A percentile compares a stretch with the other conserved stretches of the same genome.
Conservation (phyloP, 805 yeast genomes). For the Soucietia sequanensis region DNA sequence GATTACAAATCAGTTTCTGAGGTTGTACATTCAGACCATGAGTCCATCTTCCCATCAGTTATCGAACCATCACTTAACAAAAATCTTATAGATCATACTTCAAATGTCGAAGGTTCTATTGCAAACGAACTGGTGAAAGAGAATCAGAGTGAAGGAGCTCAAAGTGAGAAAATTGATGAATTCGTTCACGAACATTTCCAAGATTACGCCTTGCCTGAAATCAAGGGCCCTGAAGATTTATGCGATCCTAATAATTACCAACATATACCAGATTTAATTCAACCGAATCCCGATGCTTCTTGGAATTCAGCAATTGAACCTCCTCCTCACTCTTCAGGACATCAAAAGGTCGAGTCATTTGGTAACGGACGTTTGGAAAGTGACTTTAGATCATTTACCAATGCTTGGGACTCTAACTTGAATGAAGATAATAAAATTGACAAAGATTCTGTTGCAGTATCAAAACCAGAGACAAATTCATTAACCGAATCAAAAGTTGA, state of each 20-base stretch:
- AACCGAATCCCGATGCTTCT: slow-evolving; percentile 17
- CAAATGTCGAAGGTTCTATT: slow-evolving; percentile 7
- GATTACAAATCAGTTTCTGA: slow-evolving; percentile 21
- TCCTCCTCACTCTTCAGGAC: slow-evolving; percentile 33
- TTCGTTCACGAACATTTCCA: neutral
- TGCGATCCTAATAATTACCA: slow-evolving; percentile 32
- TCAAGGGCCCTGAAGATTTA: slow-evolving; percentile 18
- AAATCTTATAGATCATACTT: neutral
- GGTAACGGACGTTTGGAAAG: no score
- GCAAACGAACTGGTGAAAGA: no score
- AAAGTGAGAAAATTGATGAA: neutral
- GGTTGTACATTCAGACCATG: slow-evolving; percentile 8
- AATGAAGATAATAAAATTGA: slow-evolving; percentile 1
- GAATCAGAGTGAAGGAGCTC: slow-evolving; percentile 2
- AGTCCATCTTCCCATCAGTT: no score
- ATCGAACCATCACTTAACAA: neutral
- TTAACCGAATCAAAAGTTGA: neutral
- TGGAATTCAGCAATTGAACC: slow-evolving; percentile 47
- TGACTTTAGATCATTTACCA: slow-evolving; percentile 17
- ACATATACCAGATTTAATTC: slow-evolving; percentile 12
- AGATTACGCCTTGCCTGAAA: neutral
- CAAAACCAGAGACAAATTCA: neutral
- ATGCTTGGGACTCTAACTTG: slow-evolving; percentile 28
- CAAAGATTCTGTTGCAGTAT: no score
- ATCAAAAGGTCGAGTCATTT: slow-evolving; percentile 11